phyloP scores from a whole-genome alignment of 768 basidiomycete genomes.

The Auricularia sp. region DNA sequence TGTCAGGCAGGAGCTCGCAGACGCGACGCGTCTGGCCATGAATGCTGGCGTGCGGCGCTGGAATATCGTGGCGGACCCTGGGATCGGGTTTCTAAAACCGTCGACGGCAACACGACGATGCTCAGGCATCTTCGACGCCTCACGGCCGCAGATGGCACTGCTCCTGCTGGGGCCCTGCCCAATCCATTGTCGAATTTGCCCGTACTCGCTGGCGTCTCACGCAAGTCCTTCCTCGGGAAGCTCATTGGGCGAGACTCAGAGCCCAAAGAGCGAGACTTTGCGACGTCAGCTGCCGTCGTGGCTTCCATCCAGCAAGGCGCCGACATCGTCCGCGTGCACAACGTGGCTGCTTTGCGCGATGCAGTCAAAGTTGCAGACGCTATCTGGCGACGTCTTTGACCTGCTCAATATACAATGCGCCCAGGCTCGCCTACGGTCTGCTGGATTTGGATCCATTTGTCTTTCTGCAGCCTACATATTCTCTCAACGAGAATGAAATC shows the following conservation, averaged over 20 bases:
- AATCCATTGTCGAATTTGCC: constrained; percentile 54
- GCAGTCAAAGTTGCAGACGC: constrained; percentile 56
- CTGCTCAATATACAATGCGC: background rate
- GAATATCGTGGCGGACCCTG: constrained; percentile 86
- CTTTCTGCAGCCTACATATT: too few species aligned
- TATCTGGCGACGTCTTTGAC: constrained; percentile 32
- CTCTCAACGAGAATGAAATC: too few species aligned
- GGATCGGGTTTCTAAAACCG: constrained; percentile 89
- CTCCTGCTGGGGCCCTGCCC: constrained; percentile 14
- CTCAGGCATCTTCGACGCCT: constrained; percentile 39
- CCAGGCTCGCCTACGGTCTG: too few species aligned
- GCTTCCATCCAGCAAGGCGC: constrained; percentile 68
- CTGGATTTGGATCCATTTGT: too few species aligned
- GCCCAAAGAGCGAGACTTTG: constrained; percentile 63
- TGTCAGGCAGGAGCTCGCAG: constrained; percentile 61
- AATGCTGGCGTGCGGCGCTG: constrained; percentile 71
- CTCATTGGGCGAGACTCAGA: constrained; percentile 51
- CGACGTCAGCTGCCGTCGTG: constrained; percentile 67
- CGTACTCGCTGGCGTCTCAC: constrained; percentile 64
- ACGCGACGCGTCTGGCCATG: constrained; percentile 54
- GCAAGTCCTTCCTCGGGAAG: constrained; percentile 74
- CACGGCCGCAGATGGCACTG: constrained; percentile 28
- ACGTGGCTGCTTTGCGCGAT: constrained; percentile 63
- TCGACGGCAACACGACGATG: constrained; percentile 61
- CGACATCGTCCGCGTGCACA: constrained; percentile 72